These are phyloP conservation scores for Candida chauliodis DNA, from an alignment of 805 yeast genomes.

Conservation along the genomic window DNA sequence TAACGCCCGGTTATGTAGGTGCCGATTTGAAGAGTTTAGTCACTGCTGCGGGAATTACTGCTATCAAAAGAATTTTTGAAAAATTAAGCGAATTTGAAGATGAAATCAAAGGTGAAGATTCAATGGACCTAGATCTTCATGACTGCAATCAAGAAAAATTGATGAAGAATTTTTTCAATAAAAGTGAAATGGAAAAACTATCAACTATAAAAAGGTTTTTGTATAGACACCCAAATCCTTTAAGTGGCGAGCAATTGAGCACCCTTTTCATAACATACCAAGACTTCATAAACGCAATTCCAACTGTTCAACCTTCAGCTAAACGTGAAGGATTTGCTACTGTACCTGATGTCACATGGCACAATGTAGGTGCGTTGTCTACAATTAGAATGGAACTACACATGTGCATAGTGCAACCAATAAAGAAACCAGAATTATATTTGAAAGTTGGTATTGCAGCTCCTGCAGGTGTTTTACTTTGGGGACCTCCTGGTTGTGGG, in stretches of 20 bases:
- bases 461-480: conserved; percentile 92
- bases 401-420: conserved; percentile 97
- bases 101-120: conserved; percentile 14
- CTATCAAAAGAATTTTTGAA: conserved; percentile 86
- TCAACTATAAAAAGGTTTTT: conserved; percentile 75
- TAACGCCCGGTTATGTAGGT: conserved; percentile 97
- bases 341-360: conserved; percentile 96
- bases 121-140: conserved; percentile 31
- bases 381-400: conserved; percentile 84
- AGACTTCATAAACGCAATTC: conserved; percentile 82
- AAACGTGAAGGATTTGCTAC: conserved; percentile 98
- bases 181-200: conserved; percentile 32
- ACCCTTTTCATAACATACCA: conserved; percentile 72
- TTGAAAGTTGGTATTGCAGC: conserved; percentile 91
- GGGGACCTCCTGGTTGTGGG: conserved; percentile 99
- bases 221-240: conserved; percentile 70
- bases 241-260: conserved; percentile 69
- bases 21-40: conserved; percentile 94
- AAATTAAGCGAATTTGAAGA: conserved; percentile 45
- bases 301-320: conserved; percentile 94
- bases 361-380: conserved; percentile 84
- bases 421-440: conserved; percentile 85
- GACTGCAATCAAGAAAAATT: conserved; percentile 11
- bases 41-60: conserved; percentile 92
- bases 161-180: conserved; percentile 27